phyloP scores from a whole-genome alignment of 192 early-diverging fungal species.

The Cetraspora pellucida region DNA sequence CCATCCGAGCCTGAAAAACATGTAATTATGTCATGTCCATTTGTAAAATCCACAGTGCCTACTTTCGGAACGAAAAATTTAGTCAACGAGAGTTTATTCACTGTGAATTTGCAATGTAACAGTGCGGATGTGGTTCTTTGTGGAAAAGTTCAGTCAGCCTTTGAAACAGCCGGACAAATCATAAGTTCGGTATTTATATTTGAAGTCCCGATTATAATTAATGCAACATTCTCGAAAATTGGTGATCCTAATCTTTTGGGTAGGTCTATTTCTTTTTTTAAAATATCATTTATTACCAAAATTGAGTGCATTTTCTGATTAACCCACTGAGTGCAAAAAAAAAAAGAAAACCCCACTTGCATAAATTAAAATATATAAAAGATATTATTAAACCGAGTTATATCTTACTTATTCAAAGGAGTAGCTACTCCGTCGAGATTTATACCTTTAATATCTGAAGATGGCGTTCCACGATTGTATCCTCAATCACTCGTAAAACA shows the following conservation, averaged over 20 bases:
- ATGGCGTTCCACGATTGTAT: constrained; percentile 44
- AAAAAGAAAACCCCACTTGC: background rate
- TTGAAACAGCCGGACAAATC: constrained; percentile 36
- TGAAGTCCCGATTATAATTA: constrained; percentile 36
- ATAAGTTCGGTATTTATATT: constrained; percentile 37
- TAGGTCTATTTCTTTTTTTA: background rate
- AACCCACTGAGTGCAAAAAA: background rate
- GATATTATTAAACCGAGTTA: constrained; percentile 10
- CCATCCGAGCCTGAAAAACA: too few relatives aligned
- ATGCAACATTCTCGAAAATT: constrained; percentile 40
- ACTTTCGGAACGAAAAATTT: background rate
- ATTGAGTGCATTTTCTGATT: constrained; percentile 26
- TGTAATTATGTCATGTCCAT: too few relatives aligned
- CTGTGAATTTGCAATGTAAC: background rate
- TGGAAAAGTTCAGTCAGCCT: constrained; percentile 34
- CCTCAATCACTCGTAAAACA: constrained; percentile 52
- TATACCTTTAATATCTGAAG: constrained; percentile 38
- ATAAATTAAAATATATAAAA: constrained; percentile 1
- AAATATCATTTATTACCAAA: constrained; percentile 7
- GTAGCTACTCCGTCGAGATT: constrained; percentile 39
- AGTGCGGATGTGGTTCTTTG: constrained; percentile 14
- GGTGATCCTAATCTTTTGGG: background rate
- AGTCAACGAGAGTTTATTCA: background rate
- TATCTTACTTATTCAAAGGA: constrained; percentile 23
- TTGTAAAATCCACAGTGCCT: too few relatives aligned